phyloP scores from a whole-genome alignment of 768 basidiomycete species.

The Psilocybe tampanensis region DNA sequence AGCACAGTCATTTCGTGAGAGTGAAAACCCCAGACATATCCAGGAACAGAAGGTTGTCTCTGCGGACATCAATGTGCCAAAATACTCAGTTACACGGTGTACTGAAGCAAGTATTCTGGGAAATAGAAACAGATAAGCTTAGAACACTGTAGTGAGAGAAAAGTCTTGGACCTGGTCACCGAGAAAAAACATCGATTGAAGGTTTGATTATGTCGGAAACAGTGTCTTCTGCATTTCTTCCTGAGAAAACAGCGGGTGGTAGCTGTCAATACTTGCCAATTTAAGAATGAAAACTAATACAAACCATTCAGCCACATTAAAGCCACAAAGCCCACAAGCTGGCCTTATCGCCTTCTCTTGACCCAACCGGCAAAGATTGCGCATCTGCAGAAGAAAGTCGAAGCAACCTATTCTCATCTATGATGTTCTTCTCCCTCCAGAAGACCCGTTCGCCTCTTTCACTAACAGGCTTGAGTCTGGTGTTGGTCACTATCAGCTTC shows the following conservation, averaged over 20 bases:
- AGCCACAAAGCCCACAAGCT: background rate
- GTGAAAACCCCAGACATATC: constrained; percentile 2
- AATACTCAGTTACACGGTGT: constrained; percentile 7
- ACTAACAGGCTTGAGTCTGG: constrained; percentile 16
- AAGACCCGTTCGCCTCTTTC: constrained; percentile 11
- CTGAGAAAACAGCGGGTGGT: constrained; percentile 7
- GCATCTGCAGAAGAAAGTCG: background rate
- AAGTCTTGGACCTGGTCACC: background rate
- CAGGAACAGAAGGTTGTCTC: constrained; percentile 3
- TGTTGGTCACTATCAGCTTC: constrained; percentile 21
- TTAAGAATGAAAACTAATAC: background rate
- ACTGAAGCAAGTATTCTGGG: background rate
- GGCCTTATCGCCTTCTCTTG: constrained; percentile 4
- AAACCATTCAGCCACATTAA: constrained; percentile 11
- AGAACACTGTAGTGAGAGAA: background rate
- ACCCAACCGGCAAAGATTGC: constrained; percentile 2
- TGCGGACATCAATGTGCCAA: constrained; percentile 5
- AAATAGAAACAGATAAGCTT: background rate
- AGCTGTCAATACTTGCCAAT: constrained; percentile 8
- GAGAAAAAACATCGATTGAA: background rate
- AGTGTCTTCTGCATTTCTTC: background rate
- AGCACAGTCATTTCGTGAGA: constrained; percentile 16
- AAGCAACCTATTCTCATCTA: constrained; percentile 1
- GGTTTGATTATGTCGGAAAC: background rate
- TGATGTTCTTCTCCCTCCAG: constrained; percentile 7